A percentile compares a stretch with the other conserved stretches of the same genome.
These are phyloP conservation scores for Venturia asperata DNA, from an alignment of 2,329 filamentous ascomycete genomes.

Conservation along the genomic window DNA sequence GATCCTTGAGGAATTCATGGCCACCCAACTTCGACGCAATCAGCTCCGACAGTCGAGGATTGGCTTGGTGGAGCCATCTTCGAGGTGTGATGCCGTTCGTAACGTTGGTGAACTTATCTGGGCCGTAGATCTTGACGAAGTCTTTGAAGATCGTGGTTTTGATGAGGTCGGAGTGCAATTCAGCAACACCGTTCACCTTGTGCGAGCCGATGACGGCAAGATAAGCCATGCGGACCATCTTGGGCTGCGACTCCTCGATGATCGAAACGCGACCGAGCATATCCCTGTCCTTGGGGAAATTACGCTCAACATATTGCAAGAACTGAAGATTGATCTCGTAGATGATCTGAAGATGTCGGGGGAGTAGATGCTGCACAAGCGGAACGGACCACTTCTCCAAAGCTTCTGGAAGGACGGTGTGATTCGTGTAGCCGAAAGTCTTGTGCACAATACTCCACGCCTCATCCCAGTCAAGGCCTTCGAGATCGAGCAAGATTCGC, in stretches of 20 bases:
- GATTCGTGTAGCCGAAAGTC: slow-evolving; percentile 93
- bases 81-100: slow-evolving; percentile 96
- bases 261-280: slow-evolving; percentile 85
- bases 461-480: slow-evolving; percentile 87
- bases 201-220: slow-evolving; percentile 94
- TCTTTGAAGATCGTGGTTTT: slow-evolving; percentile 99
- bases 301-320: slow-evolving; percentile 81
- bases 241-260: slow-evolving; percentile 91
- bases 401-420: slow-evolving; percentile 93
- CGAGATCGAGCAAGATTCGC: slow-evolving; percentile 80
- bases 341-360: slow-evolving; percentile 92
- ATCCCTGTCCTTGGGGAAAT: slow-evolving; percentile 83
- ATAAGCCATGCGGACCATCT: slow-evolving; percentile 97
- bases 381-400: slow-evolving; percentile 98
- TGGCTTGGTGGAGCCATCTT: slow-evolving; percentile 95
- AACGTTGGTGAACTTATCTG: slow-evolving; percentile 97
- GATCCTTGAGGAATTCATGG: slow-evolving; percentile 78
- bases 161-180: slow-evolving; percentile 95
- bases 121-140: slow-evolving; percentile 89
- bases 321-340: slow-evolving; percentile 97
- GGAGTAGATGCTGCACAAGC: slow-evolving; percentile 83
- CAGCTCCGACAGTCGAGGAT: slow-evolving; percentile 82
- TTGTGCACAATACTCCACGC: slow-evolving; percentile 64
- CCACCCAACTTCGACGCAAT: slow-evolving; percentile 85
- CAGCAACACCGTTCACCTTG: slow-evolving; percentile 98